A percentile compares a stretch with the other conserved stretches of the same genome.
Conservation (phyloP, 352 stramenopile species). For the Globisporangium solare region DNA sequence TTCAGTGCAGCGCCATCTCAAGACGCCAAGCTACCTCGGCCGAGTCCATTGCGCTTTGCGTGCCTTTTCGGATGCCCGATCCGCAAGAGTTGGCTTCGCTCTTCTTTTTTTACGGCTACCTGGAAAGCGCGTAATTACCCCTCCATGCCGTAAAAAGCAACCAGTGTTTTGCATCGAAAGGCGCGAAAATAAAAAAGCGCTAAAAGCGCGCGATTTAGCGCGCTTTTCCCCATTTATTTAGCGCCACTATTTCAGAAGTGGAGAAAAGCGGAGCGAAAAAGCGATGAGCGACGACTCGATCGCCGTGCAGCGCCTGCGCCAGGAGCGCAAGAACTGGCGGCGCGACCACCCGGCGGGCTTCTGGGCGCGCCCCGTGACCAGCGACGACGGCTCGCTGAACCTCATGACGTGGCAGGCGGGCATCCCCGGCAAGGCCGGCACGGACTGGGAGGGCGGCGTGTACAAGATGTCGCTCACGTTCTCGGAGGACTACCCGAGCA, state of each 20-base stretch:
- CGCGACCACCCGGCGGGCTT: conserved; percentile 95
- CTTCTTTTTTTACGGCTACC: conserved; percentile 9
- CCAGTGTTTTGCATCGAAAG: not conserved
- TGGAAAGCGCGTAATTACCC: conserved; percentile 14
- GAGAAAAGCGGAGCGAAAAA: conserved; percentile 1
- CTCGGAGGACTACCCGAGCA: conserved; percentile 96
- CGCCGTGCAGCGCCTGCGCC: conserved; percentile 82
- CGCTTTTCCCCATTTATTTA: not conserved
- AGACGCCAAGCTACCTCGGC: conserved; percentile 24
- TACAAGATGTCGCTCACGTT: conserved; percentile 98
- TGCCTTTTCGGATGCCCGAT: conserved; percentile 4
- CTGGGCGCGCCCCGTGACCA: conserved; percentile 92
- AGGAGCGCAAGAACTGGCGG: conserved; percentile 94
- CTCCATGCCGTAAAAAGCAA: conserved; percentile 2
- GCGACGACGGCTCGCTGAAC: conserved; percentile 94
- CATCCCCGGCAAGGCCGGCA: conserved; percentile 94
- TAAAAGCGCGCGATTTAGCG: not conserved
- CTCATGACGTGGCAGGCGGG: conserved; percentile 97
- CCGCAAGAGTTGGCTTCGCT: not conserved
- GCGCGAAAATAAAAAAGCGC: conserved; percentile 3
- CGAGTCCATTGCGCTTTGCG: conserved; percentile 35
- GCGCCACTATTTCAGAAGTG: no score
- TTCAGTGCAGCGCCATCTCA: not conserved
- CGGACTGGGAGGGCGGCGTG: conserved; percentile 96
- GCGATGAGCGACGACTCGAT: conserved; percentile 87